These are phyloP conservation scores for Phoma herbarum DNA, from an alignment of 2,329 filamentous ascomycete species.

Conservation along the genomic window DNA sequence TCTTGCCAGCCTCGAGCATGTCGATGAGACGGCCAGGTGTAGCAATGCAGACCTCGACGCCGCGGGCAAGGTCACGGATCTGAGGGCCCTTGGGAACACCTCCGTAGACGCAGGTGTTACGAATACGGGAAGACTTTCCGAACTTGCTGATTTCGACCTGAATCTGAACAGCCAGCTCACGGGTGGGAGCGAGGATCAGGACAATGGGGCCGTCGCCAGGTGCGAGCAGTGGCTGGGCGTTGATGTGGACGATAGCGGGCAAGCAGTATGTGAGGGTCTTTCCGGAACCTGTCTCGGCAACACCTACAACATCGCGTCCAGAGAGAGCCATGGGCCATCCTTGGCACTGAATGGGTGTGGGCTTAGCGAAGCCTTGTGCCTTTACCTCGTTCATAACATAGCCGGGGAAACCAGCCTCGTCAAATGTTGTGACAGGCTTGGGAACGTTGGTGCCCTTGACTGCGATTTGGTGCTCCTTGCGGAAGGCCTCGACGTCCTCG, in stretches of 20 bases:
- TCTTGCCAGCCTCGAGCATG: conserved; percentile 97
- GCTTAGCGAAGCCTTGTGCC: conserved; percentile 91
- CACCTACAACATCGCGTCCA: conserved; percentile 97
- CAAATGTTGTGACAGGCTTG: conserved; percentile 94
- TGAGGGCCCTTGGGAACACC: conserved; percentile 98
- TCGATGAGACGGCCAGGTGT: conserved; percentile 98
- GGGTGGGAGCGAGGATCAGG: conserved; percentile 92
- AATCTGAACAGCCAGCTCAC: conserved; percentile 98
- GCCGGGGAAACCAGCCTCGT: conserved; percentile 94
- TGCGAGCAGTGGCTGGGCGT: conserved; percentile 94
- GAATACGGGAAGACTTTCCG: conserved; percentile 95
- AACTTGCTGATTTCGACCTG: conserved; percentile 99
- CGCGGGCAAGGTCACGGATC: conserved; percentile 91
- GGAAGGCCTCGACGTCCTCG: conserved; percentile 87
- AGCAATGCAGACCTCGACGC: conserved; percentile 98
- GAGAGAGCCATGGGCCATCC: conserved; percentile 99
- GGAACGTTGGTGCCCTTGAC: conserved; percentile 83
- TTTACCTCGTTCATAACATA: conserved; percentile 99
- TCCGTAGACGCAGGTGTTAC: conserved; percentile 98
- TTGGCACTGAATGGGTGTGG: conserved; percentile 96
- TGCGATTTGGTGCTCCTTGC: conserved; percentile 83
- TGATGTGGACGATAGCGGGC: conserved; percentile 98
- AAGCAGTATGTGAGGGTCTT: conserved; percentile 99
- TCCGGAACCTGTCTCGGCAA: conserved; percentile 98
- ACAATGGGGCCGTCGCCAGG: conserved; percentile 97